Evolutionary conservation across 306 rosid genomes (phyloP).

Genomic region (Acmispon strigosus): DNA sequence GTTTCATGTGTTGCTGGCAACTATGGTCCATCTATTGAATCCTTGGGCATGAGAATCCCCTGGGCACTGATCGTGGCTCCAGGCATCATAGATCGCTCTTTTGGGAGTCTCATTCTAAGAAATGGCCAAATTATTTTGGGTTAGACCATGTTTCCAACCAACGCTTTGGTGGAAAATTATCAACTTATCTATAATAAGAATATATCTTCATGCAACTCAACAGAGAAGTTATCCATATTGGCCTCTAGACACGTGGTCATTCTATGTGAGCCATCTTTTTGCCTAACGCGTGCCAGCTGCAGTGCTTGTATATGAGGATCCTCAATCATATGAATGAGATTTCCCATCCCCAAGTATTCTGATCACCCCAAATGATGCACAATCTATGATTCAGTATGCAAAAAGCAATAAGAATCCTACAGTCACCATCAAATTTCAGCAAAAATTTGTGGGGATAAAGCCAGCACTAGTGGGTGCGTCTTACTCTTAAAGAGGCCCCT

Average conservation of each 20-base stretch:
- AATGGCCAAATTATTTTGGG: constrained; percentile 24
- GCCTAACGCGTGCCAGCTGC: too few species aligned
- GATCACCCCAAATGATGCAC: too few species aligned
- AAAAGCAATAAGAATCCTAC: too few species aligned
- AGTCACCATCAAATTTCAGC: background rate
- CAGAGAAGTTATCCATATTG: background rate
- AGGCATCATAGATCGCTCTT: constrained; percentile 16
- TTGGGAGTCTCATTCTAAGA: constrained; percentile 22
- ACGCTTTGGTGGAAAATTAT: constrained; percentile 8
- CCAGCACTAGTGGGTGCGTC: constrained; percentile 33
- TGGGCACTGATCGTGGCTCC: constrained; percentile 18
- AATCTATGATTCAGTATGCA: background rate
- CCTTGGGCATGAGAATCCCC: constrained; percentile 24
- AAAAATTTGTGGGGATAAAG: constrained; percentile 29
- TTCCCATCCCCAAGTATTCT: background rate
- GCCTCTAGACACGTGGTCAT: background rate
- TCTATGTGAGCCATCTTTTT: constrained; percentile 17
- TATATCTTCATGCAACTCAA: constrained; percentile 20
- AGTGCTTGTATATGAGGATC: constrained; percentile 17
- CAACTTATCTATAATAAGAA: constrained; percentile 16
- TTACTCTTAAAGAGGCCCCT: constrained; percentile 42
- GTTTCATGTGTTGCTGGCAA: constrained; percentile 30
- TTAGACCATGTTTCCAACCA: constrained; percentile 27
- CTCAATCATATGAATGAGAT: background rate
- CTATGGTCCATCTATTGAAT: background rate